Evolutionary conservation across 164 flowering plant species (phyloP).

Genomic region (Paratinospora sagittata): DNA sequence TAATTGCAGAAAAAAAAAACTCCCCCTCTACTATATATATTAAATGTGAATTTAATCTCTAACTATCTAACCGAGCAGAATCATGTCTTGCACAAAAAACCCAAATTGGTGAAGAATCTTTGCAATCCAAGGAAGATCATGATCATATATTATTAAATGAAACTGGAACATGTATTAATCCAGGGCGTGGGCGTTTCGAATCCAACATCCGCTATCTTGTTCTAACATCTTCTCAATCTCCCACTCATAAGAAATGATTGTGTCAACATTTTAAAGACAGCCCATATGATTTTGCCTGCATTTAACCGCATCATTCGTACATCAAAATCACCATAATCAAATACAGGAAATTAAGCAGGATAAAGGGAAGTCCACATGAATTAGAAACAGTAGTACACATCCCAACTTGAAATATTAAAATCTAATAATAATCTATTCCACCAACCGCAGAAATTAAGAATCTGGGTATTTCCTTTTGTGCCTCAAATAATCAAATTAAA

Average conservation of each 20-base stretch:
- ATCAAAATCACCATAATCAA: background rate
- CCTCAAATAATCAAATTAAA: too few relatives aligned
- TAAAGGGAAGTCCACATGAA: background rate
- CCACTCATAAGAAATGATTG: background rate
- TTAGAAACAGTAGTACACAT: background rate
- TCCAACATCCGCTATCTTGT: background rate
- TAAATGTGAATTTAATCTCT: background rate
- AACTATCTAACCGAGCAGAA: constrained; percentile 3
- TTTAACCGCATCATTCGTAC: background rate
- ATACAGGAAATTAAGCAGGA: background rate
- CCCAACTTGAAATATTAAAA: background rate
- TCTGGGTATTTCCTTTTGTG: too few relatives aligned
- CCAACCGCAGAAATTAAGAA: background rate
- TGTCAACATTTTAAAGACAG: background rate
- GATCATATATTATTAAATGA: background rate
- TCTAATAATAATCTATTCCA: background rate
- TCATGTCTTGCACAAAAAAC: constrained; percentile 27
- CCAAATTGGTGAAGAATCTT: constrained; percentile 29
- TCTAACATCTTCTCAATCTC: background rate
- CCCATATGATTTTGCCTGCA: constrained; percentile 1
- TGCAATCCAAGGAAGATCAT: constrained; percentile 2
- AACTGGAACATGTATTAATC: background rate
- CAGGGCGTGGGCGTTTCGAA: background rate
- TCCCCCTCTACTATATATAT: background rate
- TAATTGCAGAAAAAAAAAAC: constrained; percentile 5